These are phyloP conservation scores for Auricularia auricula-judae DNA, from an alignment of 768 basidiomycete genomes.

Conservation along the genomic window DNA sequence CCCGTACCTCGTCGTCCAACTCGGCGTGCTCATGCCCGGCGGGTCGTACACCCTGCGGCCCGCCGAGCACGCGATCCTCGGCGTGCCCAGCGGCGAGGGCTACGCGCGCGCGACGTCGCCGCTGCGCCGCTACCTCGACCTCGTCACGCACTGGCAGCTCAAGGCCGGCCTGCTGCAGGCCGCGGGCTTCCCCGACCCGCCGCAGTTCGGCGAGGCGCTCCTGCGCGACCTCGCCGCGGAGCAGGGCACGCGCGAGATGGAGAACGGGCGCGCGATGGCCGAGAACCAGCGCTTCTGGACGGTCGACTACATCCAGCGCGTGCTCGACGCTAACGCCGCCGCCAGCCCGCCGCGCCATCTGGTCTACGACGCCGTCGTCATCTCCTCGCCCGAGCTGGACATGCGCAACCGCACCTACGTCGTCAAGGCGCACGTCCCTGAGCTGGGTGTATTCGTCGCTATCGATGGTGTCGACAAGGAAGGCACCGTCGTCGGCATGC, in stretches of 20 bases:
- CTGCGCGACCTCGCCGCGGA: slow-evolving; percentile 33
- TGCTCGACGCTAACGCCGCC: slow-evolving; percentile 14
- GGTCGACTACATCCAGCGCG: slow-evolving; percentile 27
- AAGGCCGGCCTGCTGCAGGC: slow-evolving; percentile 54
- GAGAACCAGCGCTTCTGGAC: slow-evolving; percentile 31
- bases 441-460: background rate
- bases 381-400: background rate
- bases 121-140: slow-evolving; percentile 71
- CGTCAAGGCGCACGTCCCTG: background rate
- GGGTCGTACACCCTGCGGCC: slow-evolving; percentile 42
- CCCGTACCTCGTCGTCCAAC: slow-evolving; percentile 22
- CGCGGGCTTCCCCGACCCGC: slow-evolving; percentile 18
- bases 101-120: slow-evolving; percentile 83
- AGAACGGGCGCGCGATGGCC: slow-evolving; percentile 19
- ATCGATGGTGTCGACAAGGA: too few relatives aligned
- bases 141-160: slow-evolving; percentile 88
- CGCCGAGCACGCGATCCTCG: slow-evolving; percentile 55
- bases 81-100: slow-evolving; percentile 61
- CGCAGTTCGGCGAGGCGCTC: slow-evolving; percentile 36
- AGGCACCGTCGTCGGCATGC: too few relatives aligned
- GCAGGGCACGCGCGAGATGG: slow-evolving; percentile 26
- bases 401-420: background rate
- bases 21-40: slow-evolving; percentile 22
- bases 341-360: background rate
- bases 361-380: slow-evolving; percentile 1